Conservation (phyloP, 495 filamentous ascomycete genomes). For the Penicillium pancosmium region DNA sequence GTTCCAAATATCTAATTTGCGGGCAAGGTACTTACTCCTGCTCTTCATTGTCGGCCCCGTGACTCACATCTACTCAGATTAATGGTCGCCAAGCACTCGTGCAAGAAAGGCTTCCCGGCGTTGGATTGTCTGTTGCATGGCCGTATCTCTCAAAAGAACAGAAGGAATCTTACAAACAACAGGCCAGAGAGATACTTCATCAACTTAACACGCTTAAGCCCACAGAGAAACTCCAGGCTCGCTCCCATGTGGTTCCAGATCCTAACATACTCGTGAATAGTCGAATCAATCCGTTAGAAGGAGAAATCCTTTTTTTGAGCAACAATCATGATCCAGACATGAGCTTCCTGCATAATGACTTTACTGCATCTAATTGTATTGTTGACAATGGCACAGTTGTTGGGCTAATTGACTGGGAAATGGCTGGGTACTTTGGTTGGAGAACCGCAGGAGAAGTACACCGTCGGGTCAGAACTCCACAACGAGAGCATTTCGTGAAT, state of each 20-base stretch:
- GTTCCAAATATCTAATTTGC: conserved; percentile 46
- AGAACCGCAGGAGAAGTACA: conserved; percentile 41
- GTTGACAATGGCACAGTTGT: conserved; percentile 46
- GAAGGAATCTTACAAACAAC: conserved; percentile 43
- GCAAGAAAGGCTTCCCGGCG: conserved; percentile 48
- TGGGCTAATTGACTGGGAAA: conserved; percentile 52
- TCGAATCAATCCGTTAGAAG: conserved; percentile 35
- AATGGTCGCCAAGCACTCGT: conserved; percentile 40
- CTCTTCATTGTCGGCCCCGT: conserved; percentile 11
- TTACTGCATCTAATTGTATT: conserved; percentile 41
- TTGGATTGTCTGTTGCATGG: conserved; percentile 46
- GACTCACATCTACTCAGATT: conserved; percentile 35
- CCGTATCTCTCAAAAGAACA: conserved; percentile 42
- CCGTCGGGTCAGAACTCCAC: conserved; percentile 37
- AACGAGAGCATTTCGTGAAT: conserved; percentile 40
- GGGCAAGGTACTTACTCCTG: conserved; percentile 36
- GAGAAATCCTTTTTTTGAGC: conserved; percentile 37
- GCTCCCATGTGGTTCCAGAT: conserved; percentile 38
- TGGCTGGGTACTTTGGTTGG: conserved; percentile 50
- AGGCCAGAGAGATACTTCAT: conserved; percentile 39
- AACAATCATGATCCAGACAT: conserved; percentile 30
- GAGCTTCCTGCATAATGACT: conserved; percentile 48
- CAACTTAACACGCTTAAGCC: conserved; percentile 31
- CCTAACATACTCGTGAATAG: conserved; percentile 35
- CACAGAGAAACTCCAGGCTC: conserved; percentile 18